phyloP scores from a whole-genome alignment of 2,329 filamentous ascomycete genomes.

The Pseudogymnoascus sp. region DNA sequence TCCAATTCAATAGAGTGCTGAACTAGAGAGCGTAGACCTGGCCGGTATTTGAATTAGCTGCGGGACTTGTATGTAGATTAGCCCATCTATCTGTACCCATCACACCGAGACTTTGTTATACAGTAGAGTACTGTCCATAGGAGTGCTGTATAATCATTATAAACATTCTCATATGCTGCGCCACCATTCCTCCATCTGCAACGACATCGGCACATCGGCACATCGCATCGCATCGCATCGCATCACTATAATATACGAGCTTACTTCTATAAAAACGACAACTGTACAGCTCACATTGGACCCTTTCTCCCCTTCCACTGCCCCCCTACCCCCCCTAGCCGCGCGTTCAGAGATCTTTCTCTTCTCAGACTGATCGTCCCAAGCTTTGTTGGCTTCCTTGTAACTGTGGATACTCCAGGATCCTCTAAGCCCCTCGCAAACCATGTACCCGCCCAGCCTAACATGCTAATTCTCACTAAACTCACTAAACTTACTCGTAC shows the following conservation, averaged over 20 bases:
- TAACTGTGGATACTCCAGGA: neutral
- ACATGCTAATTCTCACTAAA: neutral
- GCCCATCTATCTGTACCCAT: neutral
- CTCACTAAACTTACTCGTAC: neutral
- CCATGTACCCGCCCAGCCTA: neutral
- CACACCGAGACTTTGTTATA: neutral
- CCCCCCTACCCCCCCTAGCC: neutral
- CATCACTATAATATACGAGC: neutral
- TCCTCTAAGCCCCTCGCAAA: neutral
- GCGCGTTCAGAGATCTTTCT: neutral
- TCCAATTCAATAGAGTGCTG: neutral
- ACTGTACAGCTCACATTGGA: neutral
- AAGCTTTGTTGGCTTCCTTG: neutral
- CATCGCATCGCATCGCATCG: neutral
- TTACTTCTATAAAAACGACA: neutral
- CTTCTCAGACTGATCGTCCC: neutral
- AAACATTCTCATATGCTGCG: neutral
- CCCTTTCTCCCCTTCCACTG: neutral
- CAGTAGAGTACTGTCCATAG: no score
- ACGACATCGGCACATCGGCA: neutral
- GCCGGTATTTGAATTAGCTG: constrained; percentile 2
- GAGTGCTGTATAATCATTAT: neutral
- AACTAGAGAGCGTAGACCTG: neutral
- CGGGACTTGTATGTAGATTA: neutral
- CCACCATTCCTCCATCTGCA: neutral